Conservation (phyloP, 495 filamentous ascomycete species). For the Trichoderma orchidacearum region DNA sequence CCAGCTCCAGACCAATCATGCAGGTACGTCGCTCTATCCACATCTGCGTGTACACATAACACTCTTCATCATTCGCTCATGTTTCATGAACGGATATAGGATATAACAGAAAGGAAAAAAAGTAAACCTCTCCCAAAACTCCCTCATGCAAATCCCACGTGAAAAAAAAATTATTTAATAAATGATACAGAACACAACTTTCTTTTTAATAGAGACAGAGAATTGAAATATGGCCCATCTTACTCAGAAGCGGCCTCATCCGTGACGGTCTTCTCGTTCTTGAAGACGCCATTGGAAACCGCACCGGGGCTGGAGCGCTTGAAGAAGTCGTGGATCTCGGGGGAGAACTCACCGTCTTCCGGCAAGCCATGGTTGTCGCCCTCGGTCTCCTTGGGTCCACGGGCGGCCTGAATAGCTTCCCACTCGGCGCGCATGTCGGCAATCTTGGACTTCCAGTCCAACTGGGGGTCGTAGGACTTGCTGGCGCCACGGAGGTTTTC, state of each 20-base stretch:
- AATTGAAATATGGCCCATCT: neutral
- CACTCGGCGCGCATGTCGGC: constrained; percentile 52
- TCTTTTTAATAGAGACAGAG: too few species aligned
- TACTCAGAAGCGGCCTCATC: neutral
- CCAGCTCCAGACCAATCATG: neutral
- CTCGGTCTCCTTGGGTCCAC: constrained; percentile 3
- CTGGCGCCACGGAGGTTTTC: constrained; percentile 58
- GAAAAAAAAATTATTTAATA: neutral
- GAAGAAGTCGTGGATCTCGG: constrained; percentile 2
- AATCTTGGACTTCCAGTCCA: constrained; percentile 67
- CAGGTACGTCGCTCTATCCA: neutral
- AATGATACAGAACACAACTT: neutral
- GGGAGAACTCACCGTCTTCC: constrained; percentile 2
- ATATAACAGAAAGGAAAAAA: neutral
- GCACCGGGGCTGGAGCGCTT: neutral
- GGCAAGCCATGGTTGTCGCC: neutral
- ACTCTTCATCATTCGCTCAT: neutral
- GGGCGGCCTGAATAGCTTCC: constrained; percentile 8
- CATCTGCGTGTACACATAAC: neutral
- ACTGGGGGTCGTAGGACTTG: constrained; percentile 64
- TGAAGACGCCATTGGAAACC: neutral
- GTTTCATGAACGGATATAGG: neutral
- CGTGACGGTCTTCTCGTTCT: neutral
- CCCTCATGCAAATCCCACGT: neutral
- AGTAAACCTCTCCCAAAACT: neutral